These are phyloP conservation scores for Crepidotus variabilis DNA, from an alignment of 768 basidiomycete genomes.

Conservation along the genomic window DNA sequence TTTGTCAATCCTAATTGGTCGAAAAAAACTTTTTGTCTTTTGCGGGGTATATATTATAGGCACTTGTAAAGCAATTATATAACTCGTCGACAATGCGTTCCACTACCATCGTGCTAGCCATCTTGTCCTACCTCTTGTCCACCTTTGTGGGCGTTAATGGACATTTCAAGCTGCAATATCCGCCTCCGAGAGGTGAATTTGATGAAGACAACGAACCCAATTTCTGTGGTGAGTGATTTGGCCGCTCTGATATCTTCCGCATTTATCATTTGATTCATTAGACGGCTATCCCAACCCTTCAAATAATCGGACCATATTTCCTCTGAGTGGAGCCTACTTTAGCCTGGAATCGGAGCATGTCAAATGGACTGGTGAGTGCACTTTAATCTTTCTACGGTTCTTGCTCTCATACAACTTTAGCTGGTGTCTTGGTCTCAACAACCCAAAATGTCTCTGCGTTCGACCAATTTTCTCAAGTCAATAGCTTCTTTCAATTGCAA, in stretches of 20 bases:
- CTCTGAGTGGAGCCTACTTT: conserved; percentile 59
- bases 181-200: conserved; percentile 68
- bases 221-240: conserved; percentile 59
- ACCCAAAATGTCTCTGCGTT: conserved; percentile 59
- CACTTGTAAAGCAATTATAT: not conserved
- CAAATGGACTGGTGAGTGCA: conserved; percentile 49
- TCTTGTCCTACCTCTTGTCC: conserved; percentile 23
- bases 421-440: conserved; percentile 52
- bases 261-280: conserved; percentile 20
- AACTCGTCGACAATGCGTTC: conserved; percentile 2
- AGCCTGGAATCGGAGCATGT: conserved; percentile 65
- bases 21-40: conserved; percentile 9
- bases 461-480: conserved; percentile 52
- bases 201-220: conserved; percentile 49
- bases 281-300: conserved; percentile 59
- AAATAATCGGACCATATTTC: conserved; percentile 64
- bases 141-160: conserved; percentile 48
- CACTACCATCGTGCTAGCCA: conserved; percentile 10
- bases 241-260: not conserved
- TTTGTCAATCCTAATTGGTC: no score
- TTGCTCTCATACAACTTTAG: conserved; percentile 23
- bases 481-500: conserved; percentile 44
- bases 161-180: conserved; percentile 82
- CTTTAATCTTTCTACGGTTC: not conserved
- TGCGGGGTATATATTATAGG: not conserved